phyloP scores from a whole-genome alignment of 78 protist species.

The Polysphondylium violaceum region DNA sequence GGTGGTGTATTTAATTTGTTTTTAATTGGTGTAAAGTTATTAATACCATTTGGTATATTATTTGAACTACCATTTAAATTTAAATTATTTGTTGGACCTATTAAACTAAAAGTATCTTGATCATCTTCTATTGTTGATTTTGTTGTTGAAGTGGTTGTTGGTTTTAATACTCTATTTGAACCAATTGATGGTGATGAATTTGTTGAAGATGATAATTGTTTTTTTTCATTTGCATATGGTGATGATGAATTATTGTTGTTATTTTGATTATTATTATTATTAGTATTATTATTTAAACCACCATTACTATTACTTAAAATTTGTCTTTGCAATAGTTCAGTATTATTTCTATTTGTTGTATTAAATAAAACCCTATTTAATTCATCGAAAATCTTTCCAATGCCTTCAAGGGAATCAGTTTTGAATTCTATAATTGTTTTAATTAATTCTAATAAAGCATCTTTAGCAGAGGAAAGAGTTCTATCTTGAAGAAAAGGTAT shows the following conservation, averaged over 20 bases:
- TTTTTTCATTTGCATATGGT: neutral
- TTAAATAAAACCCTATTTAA: constrained; percentile 40
- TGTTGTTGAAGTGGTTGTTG: neutral
- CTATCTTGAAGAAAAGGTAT: constrained; percentile 68
- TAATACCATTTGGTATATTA: neutral
- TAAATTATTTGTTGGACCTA: no score
- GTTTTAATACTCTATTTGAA: neutral
- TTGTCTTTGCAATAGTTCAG: constrained; percentile 23
- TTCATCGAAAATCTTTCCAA: constrained; percentile 62
- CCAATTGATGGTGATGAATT: neutral
- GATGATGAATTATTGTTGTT: neutral
- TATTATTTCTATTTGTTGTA: constrained; percentile 24
- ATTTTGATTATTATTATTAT: neutral
- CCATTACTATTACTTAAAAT: neutral
- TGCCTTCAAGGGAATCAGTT: constrained; percentile 29
- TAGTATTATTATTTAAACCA: neutral
- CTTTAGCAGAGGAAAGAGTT: constrained; percentile 29
- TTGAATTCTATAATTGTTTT: constrained; percentile 53
- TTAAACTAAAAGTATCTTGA: no score
- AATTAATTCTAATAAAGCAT: constrained; percentile 24
- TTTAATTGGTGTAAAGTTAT: neutral
- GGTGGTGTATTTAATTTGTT: neutral
- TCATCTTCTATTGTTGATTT: neutral
- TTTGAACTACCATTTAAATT: constrained; percentile 21
- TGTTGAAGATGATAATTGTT: neutral